A percentile compares a stretch with the other conserved stretches of the same genome.
Conservation (phyloP, 2,329 filamentous ascomycete species). For the Verticillium alfalfae region DNA sequence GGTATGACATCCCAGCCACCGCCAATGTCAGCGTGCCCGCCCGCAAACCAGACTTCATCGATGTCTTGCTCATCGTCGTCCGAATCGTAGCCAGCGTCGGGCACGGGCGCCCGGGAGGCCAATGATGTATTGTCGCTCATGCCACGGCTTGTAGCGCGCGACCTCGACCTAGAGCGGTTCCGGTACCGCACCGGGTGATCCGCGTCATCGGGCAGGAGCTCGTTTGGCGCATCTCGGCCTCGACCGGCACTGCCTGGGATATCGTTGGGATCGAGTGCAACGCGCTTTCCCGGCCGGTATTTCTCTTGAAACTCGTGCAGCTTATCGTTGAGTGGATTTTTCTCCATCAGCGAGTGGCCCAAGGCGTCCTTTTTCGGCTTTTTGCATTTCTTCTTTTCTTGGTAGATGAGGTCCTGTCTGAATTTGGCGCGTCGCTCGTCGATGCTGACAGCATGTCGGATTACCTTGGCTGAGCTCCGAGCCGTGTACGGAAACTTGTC, state of each 20-base stretch:
- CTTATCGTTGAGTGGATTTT: constrained; percentile 12
- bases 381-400: constrained; percentile 24
- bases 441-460: constrained; percentile 65
- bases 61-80: constrained; percentile 61
- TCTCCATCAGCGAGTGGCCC: constrained; percentile 13
- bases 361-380: constrained; percentile 13
- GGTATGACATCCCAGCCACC: constrained; percentile 64
- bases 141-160: constrained; percentile 6
- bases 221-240: constrained; percentile 1
- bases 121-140: constrained; percentile 4
- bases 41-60: constrained; percentile 75
- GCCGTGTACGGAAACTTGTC: constrained; percentile 69
- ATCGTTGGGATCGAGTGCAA: constrained; percentile 6
- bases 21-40: constrained; percentile 73
- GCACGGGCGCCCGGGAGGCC: constrained; percentile 10
- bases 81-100: constrained; percentile 31
- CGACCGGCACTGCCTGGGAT: constrained; percentile 1
- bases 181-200: constrained; percentile 34
- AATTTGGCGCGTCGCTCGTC: constrained; percentile 70
- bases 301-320: constrained; percentile 25
- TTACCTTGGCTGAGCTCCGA: constrained; percentile 51
- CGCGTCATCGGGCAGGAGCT: constrained; percentile 13
- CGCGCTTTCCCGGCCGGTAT: constrained; percentile 20
- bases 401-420: constrained; percentile 63
- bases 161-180: constrained; percentile 23